Percentiles rank a stretch among this genome's conserved stretches.
These are phyloP conservation scores for Laburnicola sp. DNA, from an alignment of 2,329 filamentous ascomycete genomes.

Conservation along the genomic window DNA sequence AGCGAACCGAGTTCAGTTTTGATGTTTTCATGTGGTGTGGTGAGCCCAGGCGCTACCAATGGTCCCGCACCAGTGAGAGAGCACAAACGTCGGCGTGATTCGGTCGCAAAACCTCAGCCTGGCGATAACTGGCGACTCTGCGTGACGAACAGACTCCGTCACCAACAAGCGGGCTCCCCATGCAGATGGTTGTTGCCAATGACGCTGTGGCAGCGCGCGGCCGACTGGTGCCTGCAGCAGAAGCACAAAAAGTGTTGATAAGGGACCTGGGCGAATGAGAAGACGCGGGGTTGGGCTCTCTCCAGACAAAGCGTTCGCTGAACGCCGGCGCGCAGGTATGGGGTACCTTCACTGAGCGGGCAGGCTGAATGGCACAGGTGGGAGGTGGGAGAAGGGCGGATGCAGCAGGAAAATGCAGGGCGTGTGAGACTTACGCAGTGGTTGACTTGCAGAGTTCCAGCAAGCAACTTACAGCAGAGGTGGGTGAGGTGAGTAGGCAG, in stretches of 20 bases:
- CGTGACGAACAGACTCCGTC: slow-evolving; percentile 24
- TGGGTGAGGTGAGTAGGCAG: slow-evolving; percentile 11
- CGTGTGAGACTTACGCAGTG: slow-evolving; percentile 33
- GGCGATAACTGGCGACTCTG: slow-evolving; percentile 10
- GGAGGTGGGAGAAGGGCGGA: slow-evolving; percentile 10
- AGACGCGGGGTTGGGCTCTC: slow-evolving; percentile 30
- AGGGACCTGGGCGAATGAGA: slow-evolving; percentile 38
- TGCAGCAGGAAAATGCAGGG: slow-evolving; percentile 20
- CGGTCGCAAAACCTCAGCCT: background rate
- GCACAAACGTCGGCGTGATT: slow-evolving; percentile 15
- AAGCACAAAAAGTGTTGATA: slow-evolving; percentile 35
- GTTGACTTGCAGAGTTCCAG: slow-evolving; percentile 33
- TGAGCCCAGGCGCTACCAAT: slow-evolving; percentile 17
- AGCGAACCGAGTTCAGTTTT: slow-evolving; percentile 2
- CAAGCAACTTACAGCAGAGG: slow-evolving; percentile 35
- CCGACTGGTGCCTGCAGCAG: slow-evolving; percentile 32
- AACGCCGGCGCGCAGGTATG: slow-evolving; percentile 25
- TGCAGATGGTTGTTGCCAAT: slow-evolving; percentile 24
- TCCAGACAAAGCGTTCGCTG: slow-evolving; percentile 23
- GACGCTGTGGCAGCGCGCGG: slow-evolving; percentile 24
- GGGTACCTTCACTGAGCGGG: slow-evolving; percentile 9
- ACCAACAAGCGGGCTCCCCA: slow-evolving; percentile 21
- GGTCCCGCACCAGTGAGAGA: slow-evolving; percentile 8
- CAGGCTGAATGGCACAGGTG: slow-evolving; percentile 17
- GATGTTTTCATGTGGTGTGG: background rate